Conservation (phyloP, 2,329 filamentous ascomycete genomes). For the Apiospora hydei region DNA sequence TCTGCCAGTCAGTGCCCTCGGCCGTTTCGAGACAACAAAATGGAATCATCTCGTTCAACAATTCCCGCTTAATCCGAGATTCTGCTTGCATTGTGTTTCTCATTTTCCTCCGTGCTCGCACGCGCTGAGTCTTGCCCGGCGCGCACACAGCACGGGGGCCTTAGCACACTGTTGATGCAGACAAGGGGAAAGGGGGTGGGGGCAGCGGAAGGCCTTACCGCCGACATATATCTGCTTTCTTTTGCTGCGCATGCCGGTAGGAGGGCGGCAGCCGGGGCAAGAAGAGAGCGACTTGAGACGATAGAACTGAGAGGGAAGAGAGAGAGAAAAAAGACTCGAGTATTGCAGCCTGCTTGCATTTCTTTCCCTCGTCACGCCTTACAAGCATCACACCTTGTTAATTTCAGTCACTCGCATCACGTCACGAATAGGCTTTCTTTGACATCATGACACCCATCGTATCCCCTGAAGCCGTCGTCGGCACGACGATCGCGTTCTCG, state of each 20-base stretch:
- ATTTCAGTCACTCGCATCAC: background rate
- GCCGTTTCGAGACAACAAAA: background rate
- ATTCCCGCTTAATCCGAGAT: conserved; percentile 5
- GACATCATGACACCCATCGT: conserved; percentile 30
- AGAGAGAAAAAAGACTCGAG: background rate
- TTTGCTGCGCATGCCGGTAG: background rate
- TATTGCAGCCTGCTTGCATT: background rate
- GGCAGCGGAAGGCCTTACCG: background rate
- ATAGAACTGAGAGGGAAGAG: too few relatives aligned
- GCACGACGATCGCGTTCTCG: conserved; percentile 54
- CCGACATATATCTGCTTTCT: conserved; percentile 3
- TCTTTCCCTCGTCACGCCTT: background rate
- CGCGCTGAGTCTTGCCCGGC: background rate
- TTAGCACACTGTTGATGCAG: background rate
- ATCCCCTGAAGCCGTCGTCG: conserved; percentile 46
- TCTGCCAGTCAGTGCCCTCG: background rate
- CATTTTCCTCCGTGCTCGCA: background rate
- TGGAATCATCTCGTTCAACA: background rate
- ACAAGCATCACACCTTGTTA: background rate
- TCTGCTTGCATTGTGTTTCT: background rate
- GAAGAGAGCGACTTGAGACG: background rate
- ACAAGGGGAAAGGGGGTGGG: background rate
- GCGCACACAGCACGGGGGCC: background rate
- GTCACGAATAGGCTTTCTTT: conserved; percentile 17
- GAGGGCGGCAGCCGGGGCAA: background rate